Base-by-base conservation (phyloP, 306 rosid species). In the Neltuma alba region DNA sequence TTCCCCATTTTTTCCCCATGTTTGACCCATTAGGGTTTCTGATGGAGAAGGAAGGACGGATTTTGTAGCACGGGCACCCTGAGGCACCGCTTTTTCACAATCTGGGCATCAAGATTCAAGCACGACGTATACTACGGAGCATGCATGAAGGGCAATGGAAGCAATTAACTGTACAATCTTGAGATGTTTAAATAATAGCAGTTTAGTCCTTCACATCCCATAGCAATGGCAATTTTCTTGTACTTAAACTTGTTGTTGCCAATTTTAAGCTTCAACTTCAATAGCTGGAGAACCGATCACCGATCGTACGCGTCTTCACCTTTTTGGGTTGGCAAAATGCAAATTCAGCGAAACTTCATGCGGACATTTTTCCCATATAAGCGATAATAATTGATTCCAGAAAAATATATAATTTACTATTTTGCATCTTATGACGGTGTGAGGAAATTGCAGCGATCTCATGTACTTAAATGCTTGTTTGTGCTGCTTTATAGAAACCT, bases 1-100 rank as follows among this genome's bases (percentile, higher is more conserved):
- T 76, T 73, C 76, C 75, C 40, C 45, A 36, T 75, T 68, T 84
- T 54, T 25, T 1, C 2, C 65, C 14, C 9, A 14, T 60, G 84
- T 88, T 90, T 86, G 7, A 82, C 86, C 87, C 82, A 50, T 70
- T 74, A 74, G 77, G 84, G 86, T 88, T 83, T 90, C 85, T 80
- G 23, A 50, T 70, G 68, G 82, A 82, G 58, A 67, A 20, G 45
- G 80, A 70, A 74, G 80, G 79, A 81, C 76, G 86, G 50, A 48
- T 70, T 40, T 79, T 73, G 76, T 60, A 81, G 74, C n/a, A 21
- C 1, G 60, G 13, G 77, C 81, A 58, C 76, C 41, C 72, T 47
- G 15, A 60, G 30, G 67, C 45, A 38, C 75, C 72, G 82, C 85
- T 77, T 87, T 85, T 83, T 83, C 81, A 74, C 70, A 68, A 70